phyloP scores from a whole-genome alignment of 352 stramenopile genomes.

The Pythium guiyangense region DNA sequence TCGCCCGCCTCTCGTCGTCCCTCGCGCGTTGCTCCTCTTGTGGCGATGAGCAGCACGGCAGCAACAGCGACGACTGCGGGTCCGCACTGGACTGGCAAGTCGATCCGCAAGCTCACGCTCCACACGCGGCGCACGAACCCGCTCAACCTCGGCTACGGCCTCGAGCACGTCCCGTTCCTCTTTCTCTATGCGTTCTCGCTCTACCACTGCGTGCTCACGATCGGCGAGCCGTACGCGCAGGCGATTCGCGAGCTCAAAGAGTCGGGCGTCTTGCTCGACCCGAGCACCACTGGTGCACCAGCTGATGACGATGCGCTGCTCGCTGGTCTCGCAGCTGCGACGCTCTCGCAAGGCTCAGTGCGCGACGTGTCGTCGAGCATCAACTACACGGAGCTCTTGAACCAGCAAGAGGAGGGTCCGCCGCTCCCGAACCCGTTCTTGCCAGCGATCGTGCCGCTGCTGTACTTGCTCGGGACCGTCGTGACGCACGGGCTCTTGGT shows the following conservation, averaged over 20 bases:
- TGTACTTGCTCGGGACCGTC: conserved; percentile 79
- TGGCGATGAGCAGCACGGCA: background rate
- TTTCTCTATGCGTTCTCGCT: conserved; percentile 67
- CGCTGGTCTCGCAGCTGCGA: conserved; percentile 55
- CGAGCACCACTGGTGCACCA: conserved; percentile 12
- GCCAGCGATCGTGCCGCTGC: conserved; percentile 83
- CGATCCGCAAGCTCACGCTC: conserved; percentile 63
- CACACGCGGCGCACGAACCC: conserved; percentile 51
- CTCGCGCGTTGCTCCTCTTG: background rate
- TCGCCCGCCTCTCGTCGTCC: background rate
- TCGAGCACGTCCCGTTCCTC: conserved; percentile 69
- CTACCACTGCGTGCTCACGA: conserved; percentile 61
- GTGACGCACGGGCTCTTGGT: conserved; percentile 85
- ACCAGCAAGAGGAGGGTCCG: conserved; percentile 51
- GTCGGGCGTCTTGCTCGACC: conserved; percentile 37
- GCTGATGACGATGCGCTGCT: conserved; percentile 35
- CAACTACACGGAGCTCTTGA: conserved; percentile 56
- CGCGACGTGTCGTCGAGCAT: conserved; percentile 45
- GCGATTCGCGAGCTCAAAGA: conserved; percentile 73
- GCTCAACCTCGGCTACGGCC: conserved; percentile 55
- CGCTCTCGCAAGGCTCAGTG: conserved; percentile 65
- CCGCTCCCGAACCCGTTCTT: conserved; percentile 89
- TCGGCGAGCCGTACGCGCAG: conserved; percentile 67
- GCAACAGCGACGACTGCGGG: conserved; percentile 18
- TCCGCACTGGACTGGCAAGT: conserved; percentile 66